Percentiles rank a stretch among this genome's conserved stretches.
These are phyloP conservation scores for Globisporangium yorkense DNA, from an alignment of 352 stramenopile species.

Conservation along the genomic window DNA sequence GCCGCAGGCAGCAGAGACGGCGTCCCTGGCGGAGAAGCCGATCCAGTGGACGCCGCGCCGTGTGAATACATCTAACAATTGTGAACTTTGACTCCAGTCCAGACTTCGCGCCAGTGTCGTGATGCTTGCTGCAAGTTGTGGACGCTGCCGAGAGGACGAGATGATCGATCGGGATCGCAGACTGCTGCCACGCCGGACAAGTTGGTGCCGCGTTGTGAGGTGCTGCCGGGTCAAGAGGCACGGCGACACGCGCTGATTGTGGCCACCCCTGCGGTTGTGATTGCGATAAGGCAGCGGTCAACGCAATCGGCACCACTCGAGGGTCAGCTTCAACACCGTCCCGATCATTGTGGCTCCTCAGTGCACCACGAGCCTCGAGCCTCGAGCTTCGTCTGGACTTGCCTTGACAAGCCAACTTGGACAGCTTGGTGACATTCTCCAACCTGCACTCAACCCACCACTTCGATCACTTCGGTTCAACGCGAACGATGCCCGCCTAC, in stretches of 20 bases:
- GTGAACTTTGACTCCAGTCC: not conserved
- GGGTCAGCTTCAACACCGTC: not conserved
- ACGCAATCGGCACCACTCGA: not conserved
- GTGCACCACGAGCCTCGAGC: not conserved
- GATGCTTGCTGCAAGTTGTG: too few species aligned
- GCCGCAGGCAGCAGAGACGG: not conserved
- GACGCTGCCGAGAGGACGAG: too few species aligned
- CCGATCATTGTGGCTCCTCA: not conserved
- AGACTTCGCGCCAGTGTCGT: too few species aligned
- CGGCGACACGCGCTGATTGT: not conserved
- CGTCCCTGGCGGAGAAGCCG: too few species aligned
- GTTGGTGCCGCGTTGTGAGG: too few species aligned
- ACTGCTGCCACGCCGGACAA: too few species aligned
- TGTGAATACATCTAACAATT: not conserved
- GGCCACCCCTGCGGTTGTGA: not conserved
- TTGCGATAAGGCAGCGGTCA: not conserved
- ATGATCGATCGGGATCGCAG: too few species aligned
- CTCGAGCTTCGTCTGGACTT: too few species aligned
- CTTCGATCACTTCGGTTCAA: not conserved
- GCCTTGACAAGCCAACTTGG: not conserved
- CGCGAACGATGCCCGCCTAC: conserved; percentile 24
- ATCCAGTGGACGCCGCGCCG: not conserved
- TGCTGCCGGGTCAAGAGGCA: too few species aligned
- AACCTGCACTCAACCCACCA: not conserved
- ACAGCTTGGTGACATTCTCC: not conserved